Evolutionary conservation across 345 rosid species (phyloP), one percentile per base, ranked within the genome.

Genomic region (Brassica juncea): DNA sequence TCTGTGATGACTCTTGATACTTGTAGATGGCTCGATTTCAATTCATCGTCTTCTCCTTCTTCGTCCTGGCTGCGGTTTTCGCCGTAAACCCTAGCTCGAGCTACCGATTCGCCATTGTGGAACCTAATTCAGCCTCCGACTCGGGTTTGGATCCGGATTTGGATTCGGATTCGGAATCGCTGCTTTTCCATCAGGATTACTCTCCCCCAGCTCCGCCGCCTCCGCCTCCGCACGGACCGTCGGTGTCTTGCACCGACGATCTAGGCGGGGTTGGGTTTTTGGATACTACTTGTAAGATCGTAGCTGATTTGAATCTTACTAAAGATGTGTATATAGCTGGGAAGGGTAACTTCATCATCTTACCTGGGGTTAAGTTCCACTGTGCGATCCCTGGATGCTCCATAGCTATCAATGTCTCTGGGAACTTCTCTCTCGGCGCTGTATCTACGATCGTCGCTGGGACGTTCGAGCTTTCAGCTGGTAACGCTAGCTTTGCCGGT

Each of bases 191-290:
- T 72, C 98, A 91, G 84, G 99, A 95, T 78, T 95, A 95, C 87
- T 89, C 99, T 0, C 99, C 99, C 1, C 98, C 98, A 4, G 85
- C 99, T 21, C 99, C 99, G 5, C 98, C 98, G 0, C 99, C 99
- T 0, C 98, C 98, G 23, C 98, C 97, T 3, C 98, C 99, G 52
- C 98, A 88, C 68, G 87, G 94, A 28, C 99, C 98, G 10, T 88
- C 98, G 6, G 92, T 89, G 0, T 93, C 98, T 0, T 96, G 99
- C 82, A 74, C 62, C 21, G 99, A 90, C 7, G 98, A 96, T 87
- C 97, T 96, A 3, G 91, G 92, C 8, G 99, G 99, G 34, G 78
- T 89, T 64, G 99, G 99, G 16, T 78, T 86, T 11, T 78, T 96
- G 70, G 99, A 96, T 70, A 86, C 97, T 63, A 87, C 92, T 12